Evolutionary conservation across 352 stramenopile genomes (phyloP).

Genomic region (Globisporangium irregulare): DNA sequence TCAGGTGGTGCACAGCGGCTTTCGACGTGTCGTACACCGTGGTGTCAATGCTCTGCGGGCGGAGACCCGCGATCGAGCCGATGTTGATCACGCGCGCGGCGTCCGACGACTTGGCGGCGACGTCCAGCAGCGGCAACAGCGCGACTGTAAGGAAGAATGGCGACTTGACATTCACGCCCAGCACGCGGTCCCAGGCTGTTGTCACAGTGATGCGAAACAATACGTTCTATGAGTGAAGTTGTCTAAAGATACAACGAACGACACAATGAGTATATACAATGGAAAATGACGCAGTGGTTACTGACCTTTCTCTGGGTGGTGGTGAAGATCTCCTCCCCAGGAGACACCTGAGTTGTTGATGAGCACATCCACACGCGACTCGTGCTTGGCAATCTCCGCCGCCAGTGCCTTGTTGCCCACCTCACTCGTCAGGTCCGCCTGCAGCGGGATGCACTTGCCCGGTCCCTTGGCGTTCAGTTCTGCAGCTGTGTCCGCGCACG

Average conservation of each 20-base stretch:
- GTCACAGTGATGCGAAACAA: not conserved
- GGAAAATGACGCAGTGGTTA: not conserved
- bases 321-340: constrained; percentile 47
- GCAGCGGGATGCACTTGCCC: constrained; percentile 61
- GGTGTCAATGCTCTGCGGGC: constrained; percentile 54
- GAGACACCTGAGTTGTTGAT: constrained; percentile 91
- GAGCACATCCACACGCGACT: constrained; percentile 88
- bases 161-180: constrained; percentile 94
- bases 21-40: constrained; percentile 96
- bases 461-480: constrained; percentile 54
- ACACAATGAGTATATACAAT: not conserved
- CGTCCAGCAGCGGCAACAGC: constrained; percentile 89
- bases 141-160: constrained; percentile 92
- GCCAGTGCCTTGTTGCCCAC: constrained; percentile 21
- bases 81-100: constrained; percentile 73
- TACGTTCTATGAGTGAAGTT: not conserved
- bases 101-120: constrained; percentile 38
- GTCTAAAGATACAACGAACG: not conserved
- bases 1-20: constrained; percentile 93
- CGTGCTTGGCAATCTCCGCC: constrained; percentile 64
- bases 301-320: constrained; percentile 32
- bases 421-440: constrained; percentile 1
- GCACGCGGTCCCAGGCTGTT: constrained; percentile 89
- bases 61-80: constrained; percentile 70
- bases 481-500: constrained; percentile 67